Evolutionary conservation across 1,284 basidiomycete species (phyloP), one percentile per base, ranked within the genome.

Genomic region (Violaceomyces palustris): DNA sequence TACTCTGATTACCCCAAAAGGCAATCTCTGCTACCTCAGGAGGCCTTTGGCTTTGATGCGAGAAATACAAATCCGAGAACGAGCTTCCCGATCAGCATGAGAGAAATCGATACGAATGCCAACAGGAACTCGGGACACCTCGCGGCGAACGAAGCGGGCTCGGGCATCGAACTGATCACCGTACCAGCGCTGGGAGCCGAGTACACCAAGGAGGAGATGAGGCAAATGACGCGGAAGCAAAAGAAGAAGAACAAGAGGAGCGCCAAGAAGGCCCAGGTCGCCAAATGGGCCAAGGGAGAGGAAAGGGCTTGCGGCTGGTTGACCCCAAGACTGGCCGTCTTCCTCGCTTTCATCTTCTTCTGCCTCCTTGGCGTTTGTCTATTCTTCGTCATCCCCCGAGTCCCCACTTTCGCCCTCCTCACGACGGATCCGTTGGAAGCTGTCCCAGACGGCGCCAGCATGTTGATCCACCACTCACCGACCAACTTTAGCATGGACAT

Each of bases 81-180:
- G 1, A 45, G 45, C 23, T 50, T 64, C n/a, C 15, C 30, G 9
- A 18, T 27, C 36, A 22, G 23, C 21, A 28, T 11, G 4, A 38
- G 40, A 28, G 29, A 39, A 0, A 22, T 24, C 29, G 21, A 12
- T 2, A n/a, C n/a, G n/a, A n/a, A n/a, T n/a, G 36, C 25, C 21
- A 38, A 47, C 19, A 42, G 45, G n/a, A 23, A 44, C 26, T 36
- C 42, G 24, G 12, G 24, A 3, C 28, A 22, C 29, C 38, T 41
- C 0, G n/a, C 36, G 2, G 19, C 31, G 9, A 23, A 17, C 9
- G 25, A 32, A 34, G 37, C 21, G 44, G 35, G 47, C 27, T 50
- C 51, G 1, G 63, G 61, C 14, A 67, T 69, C 45, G 67, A 69
- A 35, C 56, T 69, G 43, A 60, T 67, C 50, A 69, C 67, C 17